Base-by-base conservation (phyloP, 2,329 filamentous ascomycete genomes). In the Colletotrichum karsti region DNA sequence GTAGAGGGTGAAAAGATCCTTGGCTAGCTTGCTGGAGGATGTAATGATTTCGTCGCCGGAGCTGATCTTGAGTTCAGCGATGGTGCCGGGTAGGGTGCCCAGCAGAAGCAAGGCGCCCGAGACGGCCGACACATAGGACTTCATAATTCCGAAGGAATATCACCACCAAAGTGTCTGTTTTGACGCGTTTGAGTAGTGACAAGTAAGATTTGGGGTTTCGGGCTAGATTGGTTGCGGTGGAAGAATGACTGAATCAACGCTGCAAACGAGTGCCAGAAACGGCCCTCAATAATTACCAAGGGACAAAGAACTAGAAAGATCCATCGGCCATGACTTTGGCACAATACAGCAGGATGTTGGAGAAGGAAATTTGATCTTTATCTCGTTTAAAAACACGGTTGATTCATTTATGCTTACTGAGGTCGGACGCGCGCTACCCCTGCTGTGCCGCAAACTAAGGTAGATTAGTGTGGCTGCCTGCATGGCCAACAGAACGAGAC, bases 1-100 rank as follows among this genome's bases (percentile, higher is more conserved):
- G 67, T 79, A 80, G 56, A 74, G 73, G 0, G 63, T 53, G 20
- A 80, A 64, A n/a, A 78, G 65, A 63, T 76, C 75, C n/a, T 67
- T 63, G 0, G 77, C 77, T 10, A 79, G 67, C 1, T 50, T 68
- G 5, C 54, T 70, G 2, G 73, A 67, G 1, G 73, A 68, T 1
- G 63, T 10, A 15, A 70, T 66, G 42, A 75, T 75, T 15, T 62
- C 67, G 8, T 71, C 70, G 18, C 53, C 56, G n/a, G 56, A 58
- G 33, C 41, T 26, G 39, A 66, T 55, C 2, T 69, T 62, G 33
- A 59, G 58, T 5, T 55, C 41, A 1, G 64, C 63, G 24, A 24
- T 4, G 2, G 50, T 26, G 7, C 12, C 9, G 1, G 51, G 39
- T 1, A 58, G 9, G 2, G 7, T 41, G 42, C 35, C 13, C 8